Conservation (phyloP, 106 monocot genomes). For the Allium sativum region DNA sequence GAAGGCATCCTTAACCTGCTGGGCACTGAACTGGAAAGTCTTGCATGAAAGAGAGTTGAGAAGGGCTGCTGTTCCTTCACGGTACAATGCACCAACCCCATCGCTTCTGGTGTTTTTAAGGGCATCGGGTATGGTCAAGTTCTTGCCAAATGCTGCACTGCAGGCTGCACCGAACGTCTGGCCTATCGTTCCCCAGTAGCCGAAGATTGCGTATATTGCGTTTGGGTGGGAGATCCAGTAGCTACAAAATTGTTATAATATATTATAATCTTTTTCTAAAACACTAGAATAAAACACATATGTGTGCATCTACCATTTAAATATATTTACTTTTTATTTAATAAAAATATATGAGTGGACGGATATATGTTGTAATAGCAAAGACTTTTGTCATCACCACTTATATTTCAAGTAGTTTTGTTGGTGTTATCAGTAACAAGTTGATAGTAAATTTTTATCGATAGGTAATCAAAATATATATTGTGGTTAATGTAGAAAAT, state of each 20-base stretch:
- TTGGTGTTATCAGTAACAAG: not conserved
- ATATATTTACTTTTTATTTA: not conserved
- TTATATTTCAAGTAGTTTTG: not conserved
- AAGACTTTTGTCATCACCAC: not conserved
- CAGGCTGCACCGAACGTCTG: conserved; percentile 23
- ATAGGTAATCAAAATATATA: too few species aligned
- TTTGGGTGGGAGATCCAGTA: conserved; percentile 64
- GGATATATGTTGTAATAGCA: not conserved
- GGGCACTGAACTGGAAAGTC: conserved; percentile 37
- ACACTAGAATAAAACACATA: not conserved
- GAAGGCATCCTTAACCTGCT: conserved; percentile 60
- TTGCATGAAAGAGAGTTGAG: conserved; percentile 68
- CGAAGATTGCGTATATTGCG: conserved; percentile 36
- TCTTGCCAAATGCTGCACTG: conserved; percentile 19
- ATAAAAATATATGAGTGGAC: too few species aligned
- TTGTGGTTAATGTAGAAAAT: too few species aligned
- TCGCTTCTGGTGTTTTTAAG: conserved; percentile 46
- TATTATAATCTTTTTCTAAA: too few species aligned
- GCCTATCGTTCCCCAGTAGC: conserved; percentile 39
- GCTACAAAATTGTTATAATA: conserved; percentile 9
- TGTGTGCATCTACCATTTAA: not conserved
- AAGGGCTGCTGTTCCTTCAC: conserved; percentile 69
- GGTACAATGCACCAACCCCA: conserved; percentile 49
- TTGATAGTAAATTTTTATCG: too few species aligned
- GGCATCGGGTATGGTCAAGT: conserved; percentile 43